Conservation (phyloP, 352 stramenopile species). For the Phytophthora fragariaefolia region DNA sequence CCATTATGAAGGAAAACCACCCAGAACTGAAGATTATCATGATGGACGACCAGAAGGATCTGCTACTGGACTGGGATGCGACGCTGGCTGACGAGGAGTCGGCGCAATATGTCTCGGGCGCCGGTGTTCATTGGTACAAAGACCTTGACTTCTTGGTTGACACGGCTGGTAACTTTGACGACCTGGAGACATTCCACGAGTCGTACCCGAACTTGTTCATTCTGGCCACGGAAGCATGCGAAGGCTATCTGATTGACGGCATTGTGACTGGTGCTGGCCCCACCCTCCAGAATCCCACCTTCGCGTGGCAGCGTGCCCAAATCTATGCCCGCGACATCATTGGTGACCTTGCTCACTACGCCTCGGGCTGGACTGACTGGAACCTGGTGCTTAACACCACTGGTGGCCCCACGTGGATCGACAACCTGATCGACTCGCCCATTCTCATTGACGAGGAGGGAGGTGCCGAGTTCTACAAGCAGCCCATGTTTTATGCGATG, state of each 20-base stretch:
- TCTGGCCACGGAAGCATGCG: slow-evolving; percentile 84
- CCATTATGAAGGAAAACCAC: slow-evolving; percentile 65
- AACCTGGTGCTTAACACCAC: slow-evolving; percentile 84
- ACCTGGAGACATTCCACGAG: slow-evolving; percentile 59
- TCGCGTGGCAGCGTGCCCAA: slow-evolving; percentile 73
- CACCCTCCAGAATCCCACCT: slow-evolving; percentile 48
- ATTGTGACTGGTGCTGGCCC: slow-evolving; percentile 57
- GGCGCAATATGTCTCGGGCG: slow-evolving; percentile 76
- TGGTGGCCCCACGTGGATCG: slow-evolving; percentile 77
- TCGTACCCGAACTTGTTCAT: slow-evolving; percentile 80
- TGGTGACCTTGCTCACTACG: slow-evolving; percentile 81
- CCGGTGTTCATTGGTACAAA: slow-evolving; percentile 91
- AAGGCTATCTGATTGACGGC: slow-evolving; percentile 59
- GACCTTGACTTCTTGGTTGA: slow-evolving; percentile 60
- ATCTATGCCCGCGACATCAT: slow-evolving; percentile 90
- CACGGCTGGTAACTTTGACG: slow-evolving; percentile 52
- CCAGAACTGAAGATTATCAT: slow-evolving; percentile 86
- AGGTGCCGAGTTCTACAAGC: slow-evolving; percentile 77
- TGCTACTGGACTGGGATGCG: slow-evolving; percentile 50
- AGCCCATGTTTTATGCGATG: slow-evolving; percentile 86
- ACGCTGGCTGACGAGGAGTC: slow-evolving; percentile 58
- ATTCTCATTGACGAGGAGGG: slow-evolving; percentile 72
- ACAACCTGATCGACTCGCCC: slow-evolving; percentile 72
- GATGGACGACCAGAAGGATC: slow-evolving; percentile 86
- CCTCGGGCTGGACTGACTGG: slow-evolving; percentile 88